Evolutionary conservation across 2,329 filamentous ascomycete species (phyloP).

Genomic region (Nemania diffusa): DNA sequence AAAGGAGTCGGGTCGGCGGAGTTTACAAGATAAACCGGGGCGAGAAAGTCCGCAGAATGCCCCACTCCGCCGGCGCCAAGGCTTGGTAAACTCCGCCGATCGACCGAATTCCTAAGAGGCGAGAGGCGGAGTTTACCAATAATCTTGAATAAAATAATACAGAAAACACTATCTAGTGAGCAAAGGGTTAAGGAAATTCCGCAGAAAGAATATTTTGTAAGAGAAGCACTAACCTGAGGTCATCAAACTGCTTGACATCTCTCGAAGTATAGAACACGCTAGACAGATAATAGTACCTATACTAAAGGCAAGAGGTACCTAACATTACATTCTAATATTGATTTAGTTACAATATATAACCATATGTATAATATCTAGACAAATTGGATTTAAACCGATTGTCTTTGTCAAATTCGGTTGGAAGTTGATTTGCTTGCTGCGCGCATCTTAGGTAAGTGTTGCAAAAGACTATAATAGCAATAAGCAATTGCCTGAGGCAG

Average conservation of each 20-base stretch:
- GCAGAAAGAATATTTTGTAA: too few species aligned
- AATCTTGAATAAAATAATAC: too few species aligned
- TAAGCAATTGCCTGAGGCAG: not conserved
- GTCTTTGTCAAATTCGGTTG: not conserved
- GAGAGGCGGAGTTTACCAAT: too few species aligned
- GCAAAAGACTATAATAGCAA: not conserved
- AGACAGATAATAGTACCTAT: not conserved
- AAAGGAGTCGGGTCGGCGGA: constrained; percentile 22
- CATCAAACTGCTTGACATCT: not conserved
- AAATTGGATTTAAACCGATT: not conserved
- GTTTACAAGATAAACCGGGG: constrained; percentile 7
- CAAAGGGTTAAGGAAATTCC: too few species aligned
- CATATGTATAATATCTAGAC: not conserved
- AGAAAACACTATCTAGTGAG: too few species aligned
- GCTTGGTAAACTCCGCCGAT: constrained; percentile 24
- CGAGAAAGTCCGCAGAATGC: constrained; percentile 27
- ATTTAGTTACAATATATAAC: not conserved
- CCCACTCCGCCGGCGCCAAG: constrained; percentile 33
- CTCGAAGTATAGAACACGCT: not conserved
- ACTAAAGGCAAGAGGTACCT: not conserved
- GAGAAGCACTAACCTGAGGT: not conserved
- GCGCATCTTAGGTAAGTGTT: not conserved
- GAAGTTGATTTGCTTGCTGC: not conserved
- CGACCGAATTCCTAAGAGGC: not conserved
- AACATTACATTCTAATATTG: not conserved